A percentile compares a stretch with the other conserved stretches of the same genome.
These are phyloP conservation scores for Pseudozyma pruni DNA, from an alignment of 1,284 basidiomycete genomes.

Conservation along the genomic window DNA sequence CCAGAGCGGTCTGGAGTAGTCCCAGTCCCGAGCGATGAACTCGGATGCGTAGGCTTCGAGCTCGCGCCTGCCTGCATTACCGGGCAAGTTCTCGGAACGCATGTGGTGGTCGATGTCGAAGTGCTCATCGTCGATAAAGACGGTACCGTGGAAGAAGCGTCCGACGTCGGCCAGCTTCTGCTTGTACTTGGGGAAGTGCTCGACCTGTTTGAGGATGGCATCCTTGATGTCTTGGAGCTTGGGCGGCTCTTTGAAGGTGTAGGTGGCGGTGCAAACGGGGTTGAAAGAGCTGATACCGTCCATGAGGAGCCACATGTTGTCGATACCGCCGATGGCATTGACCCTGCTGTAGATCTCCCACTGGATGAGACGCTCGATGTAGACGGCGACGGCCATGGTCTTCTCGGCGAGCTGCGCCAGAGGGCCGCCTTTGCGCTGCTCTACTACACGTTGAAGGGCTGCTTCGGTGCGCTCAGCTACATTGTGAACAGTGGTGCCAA, in stretches of 20 bases:
- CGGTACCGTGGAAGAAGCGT: slow-evolving; percentile 53
- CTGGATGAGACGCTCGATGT: slow-evolving; percentile 33
- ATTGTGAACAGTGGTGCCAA: slow-evolving; percentile 32
- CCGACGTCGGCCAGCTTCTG: slow-evolving; percentile 51
- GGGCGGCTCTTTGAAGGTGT: slow-evolving; percentile 48
- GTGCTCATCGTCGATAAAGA: slow-evolving; percentile 51
- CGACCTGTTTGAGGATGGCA: slow-evolving; percentile 39
- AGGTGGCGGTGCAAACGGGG: slow-evolving; percentile 61
- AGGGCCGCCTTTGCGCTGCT: slow-evolving; percentile 18
- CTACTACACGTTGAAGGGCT: slow-evolving; percentile 25
- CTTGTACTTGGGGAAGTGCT: slow-evolving; percentile 60
- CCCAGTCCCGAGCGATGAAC: slow-evolving; percentile 61
- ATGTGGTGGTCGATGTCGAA: slow-evolving; percentile 50
- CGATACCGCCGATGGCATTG: slow-evolving; percentile 50
- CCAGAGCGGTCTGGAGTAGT: slow-evolving; percentile 60
- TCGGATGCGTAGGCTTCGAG: slow-evolving; percentile 54
- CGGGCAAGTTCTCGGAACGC: slow-evolving; percentile 33
- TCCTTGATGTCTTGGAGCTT: slow-evolving; percentile 34
- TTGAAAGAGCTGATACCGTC: slow-evolving; percentile 54
- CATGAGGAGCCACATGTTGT: slow-evolving; percentile 60
- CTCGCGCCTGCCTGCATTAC: slow-evolving; percentile 52
- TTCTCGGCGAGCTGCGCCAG: slow-evolving; percentile 6
- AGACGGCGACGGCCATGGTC: slow-evolving; percentile 14
- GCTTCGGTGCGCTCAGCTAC: slow-evolving; percentile 37
- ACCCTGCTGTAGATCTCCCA: slow-evolving; percentile 41